These are phyloP conservation scores for Pyrenochaeta sp. DNA, from an alignment of 2,329 filamentous ascomycete genomes.

Conservation along the genomic window DNA sequence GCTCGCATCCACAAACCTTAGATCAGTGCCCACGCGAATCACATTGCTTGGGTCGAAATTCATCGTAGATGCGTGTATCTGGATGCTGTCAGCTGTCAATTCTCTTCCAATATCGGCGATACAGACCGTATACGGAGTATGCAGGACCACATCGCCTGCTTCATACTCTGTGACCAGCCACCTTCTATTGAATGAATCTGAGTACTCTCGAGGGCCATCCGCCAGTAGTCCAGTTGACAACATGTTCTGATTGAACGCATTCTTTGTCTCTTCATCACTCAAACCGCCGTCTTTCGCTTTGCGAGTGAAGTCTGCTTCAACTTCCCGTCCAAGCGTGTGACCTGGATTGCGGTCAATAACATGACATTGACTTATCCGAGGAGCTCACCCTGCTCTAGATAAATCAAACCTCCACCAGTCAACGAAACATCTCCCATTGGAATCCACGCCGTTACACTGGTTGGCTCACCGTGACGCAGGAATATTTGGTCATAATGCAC, in stretches of 20 bases:
- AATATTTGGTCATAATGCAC: conserved; percentile 70
- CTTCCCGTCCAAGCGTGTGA: conserved; percentile 56
- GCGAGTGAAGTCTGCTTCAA: conserved; percentile 59
- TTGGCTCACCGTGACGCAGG: conserved; percentile 62
- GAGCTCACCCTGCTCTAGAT: conserved; percentile 58
- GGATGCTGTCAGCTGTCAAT: conserved; percentile 10
- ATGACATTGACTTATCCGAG: background rate
- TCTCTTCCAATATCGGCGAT: no score
- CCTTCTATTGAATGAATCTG: conserved; percentile 51
- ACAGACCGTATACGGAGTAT: conserved; percentile 38
- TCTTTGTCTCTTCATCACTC: conserved; percentile 58
- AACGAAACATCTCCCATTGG: conserved; percentile 63
- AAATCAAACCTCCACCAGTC: conserved; percentile 66
- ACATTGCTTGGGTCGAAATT: conserved; percentile 61
- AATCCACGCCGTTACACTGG: conserved; percentile 65
- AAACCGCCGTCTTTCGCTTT: conserved; percentile 60
- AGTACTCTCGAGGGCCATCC: conserved; percentile 57
- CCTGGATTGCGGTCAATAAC: conserved; percentile 29
- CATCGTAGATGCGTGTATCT: conserved; percentile 66
- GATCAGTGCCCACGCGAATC: conserved; percentile 64
- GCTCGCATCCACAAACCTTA: conserved; percentile 63
- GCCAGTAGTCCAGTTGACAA: conserved; percentile 62
- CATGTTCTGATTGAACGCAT: conserved; percentile 64
- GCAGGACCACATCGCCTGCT: conserved; percentile 59
- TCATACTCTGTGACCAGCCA: conserved; percentile 64